Base-by-base conservation (phyloP, 768 basidiomycete species). In the Amylocystis lapponica region DNA sequence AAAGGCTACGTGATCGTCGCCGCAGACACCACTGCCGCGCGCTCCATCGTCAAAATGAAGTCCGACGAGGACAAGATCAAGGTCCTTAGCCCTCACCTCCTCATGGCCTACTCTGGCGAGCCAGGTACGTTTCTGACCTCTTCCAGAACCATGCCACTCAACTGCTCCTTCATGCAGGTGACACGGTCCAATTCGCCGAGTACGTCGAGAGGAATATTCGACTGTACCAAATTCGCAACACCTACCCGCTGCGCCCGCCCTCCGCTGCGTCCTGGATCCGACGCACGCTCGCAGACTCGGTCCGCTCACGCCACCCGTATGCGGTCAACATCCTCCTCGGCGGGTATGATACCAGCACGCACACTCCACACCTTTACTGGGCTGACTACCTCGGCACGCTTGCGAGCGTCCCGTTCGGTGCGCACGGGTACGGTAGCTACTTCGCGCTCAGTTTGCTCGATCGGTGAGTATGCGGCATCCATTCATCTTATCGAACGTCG, bases 11-110 rank as follows among this genome's bases (percentile, higher is more conserved):
- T 91, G 43, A 78, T 99, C 49, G 68, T 99, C 54, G 92, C 94
- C 2, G 82, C 93, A 9, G 95, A 98, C 66, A 91, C 85, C 7
- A 88, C 83, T 12, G 81, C 92, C 7, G 81, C 85, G 3, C 77
- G 90, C 53, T 96, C 92, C 25, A 90, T 99, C 66, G 83, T 98
- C 61, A 95, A 93, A 69, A 96, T 98, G 92, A 96, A 98, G 71
- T 62, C 75, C 27, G 92, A 96, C 66, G 88, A 90, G 68, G 94
- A 98, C 74, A 97, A 98, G 71, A 90, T 95, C 72, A 92, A 93
- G 66, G 74, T 77, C 19, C 75, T 99, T 32, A 83, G 89, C 49
- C 83, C 92, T 20, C 90, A 96, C 64, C 70, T 98, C 26, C 76
- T 94, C 59, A 95, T 99, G 92, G 83, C 92, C 1, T 91, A 84